phyloP scores from a whole-genome alignment of 1,139 yeast species.

The Williopsis jadinii region DNA sequence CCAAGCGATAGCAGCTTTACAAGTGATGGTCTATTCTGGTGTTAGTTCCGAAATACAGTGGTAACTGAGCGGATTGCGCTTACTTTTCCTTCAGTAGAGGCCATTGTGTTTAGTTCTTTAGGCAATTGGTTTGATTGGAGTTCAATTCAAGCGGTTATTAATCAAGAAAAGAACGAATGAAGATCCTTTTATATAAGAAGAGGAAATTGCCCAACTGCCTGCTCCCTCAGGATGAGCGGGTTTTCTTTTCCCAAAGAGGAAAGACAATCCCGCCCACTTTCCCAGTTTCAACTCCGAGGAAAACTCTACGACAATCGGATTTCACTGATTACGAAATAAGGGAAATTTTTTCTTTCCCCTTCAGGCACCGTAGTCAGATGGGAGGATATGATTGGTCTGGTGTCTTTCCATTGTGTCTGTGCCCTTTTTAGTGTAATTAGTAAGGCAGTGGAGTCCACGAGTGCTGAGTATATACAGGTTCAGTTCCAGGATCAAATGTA shows the following conservation, averaged over 20 bases:
- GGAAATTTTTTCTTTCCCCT: too few relatives aligned
- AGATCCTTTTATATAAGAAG: background rate
- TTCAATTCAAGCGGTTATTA: background rate
- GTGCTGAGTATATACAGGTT: too few relatives aligned
- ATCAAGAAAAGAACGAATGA: background rate
- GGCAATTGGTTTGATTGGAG: background rate
- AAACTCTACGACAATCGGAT: background rate
- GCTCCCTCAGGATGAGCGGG: background rate
- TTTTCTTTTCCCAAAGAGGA: conserved; percentile 1
- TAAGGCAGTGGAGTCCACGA: too few relatives aligned
- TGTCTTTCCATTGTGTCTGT: too few relatives aligned
- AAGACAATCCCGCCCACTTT: background rate
- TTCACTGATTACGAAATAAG: too few relatives aligned
- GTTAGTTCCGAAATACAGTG: background rate
- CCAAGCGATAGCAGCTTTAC: conserved; percentile 98
- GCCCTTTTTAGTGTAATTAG: too few relatives aligned
- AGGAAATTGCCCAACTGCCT: background rate
- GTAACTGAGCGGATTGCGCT: background rate
- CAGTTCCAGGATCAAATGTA: too few relatives aligned
- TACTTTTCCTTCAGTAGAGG: conserved; percentile 5
- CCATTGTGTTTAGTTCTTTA: background rate
- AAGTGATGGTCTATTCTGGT: conserved; percentile 57
- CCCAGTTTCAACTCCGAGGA: background rate
- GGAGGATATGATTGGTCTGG: too few relatives aligned
- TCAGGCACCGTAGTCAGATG: too few relatives aligned